Evolutionary conservation across 106 monocot genomes (phyloP).

Genomic region (Allium fistulosum): DNA sequence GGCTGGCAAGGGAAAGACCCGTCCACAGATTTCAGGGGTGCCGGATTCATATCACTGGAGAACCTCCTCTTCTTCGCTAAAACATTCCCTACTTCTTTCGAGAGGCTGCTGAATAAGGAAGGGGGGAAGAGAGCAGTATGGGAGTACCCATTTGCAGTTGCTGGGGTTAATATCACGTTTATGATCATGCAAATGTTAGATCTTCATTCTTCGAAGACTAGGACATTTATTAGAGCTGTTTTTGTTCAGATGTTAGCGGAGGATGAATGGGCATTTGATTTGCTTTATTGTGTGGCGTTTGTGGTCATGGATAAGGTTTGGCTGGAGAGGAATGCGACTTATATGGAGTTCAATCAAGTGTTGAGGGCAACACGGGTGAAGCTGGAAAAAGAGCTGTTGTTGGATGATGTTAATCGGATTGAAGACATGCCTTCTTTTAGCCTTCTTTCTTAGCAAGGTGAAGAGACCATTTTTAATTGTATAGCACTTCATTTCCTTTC

Average conservation of each 20-base stretch:
- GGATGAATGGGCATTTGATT: conserved; percentile 58
- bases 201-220: conserved; percentile 64
- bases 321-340: conserved; percentile 47
- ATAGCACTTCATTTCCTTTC: not conserved
- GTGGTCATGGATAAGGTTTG: conserved; percentile 55
- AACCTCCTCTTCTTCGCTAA: conserved; percentile 90
- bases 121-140: conserved; percentile 71
- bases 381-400: conserved; percentile 43
- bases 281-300: conserved; percentile 57
- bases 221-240: conserved; percentile 71
- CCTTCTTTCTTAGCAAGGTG: conserved; percentile 27
- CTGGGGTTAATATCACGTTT: conserved; percentile 90
- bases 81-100: conserved; percentile 66
- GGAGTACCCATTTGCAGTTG: conserved; percentile 96
- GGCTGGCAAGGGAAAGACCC: conserved; percentile 96
- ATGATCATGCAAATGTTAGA: conserved; percentile 97
- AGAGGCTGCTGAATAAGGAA: conserved; percentile 67
- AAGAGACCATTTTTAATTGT: not conserved
- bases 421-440: conserved; percentile 55
- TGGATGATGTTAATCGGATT: conserved; percentile 49
- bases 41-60: conserved; percentile 85
- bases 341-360: conserved; percentile 64
- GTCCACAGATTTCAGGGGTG: conserved; percentile 95
- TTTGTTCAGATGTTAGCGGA: conserved; percentile 84
- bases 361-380: conserved; percentile 36